Conservation (phyloP, 2,329 filamentous ascomycete species). For the Hypoxylon sp. region DNA sequence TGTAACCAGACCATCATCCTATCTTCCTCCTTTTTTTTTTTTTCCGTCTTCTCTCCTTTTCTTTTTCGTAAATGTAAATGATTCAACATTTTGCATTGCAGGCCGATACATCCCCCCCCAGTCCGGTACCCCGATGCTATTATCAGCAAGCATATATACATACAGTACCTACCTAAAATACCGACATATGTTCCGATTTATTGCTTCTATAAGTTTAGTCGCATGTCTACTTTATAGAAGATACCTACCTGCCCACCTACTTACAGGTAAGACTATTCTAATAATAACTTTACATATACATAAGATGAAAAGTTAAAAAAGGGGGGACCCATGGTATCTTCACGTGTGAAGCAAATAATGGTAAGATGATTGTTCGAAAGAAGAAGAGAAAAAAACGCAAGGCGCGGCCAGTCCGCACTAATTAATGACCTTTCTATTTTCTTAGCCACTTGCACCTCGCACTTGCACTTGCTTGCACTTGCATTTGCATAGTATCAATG, state of each 20-base stretch:
- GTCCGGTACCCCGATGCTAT: conserved; percentile 26
- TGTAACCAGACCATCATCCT: conserved; percentile 34
- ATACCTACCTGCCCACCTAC: neutral
- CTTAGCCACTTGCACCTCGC: conserved; percentile 22
- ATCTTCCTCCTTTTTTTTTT: conserved; percentile 11
- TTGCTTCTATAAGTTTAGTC: conserved; percentile 18
- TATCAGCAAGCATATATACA: conserved; percentile 3
- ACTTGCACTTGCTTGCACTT: conserved; percentile 7
- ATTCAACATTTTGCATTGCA: conserved; percentile 8
- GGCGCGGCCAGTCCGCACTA: conserved; percentile 31
- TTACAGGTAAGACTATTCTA: neutral
- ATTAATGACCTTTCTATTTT: conserved; percentile 23
- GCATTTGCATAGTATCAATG: conserved; percentile 8
- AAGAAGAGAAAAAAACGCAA: conserved; percentile 18
- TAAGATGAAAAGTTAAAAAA: neutral
- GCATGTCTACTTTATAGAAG: conserved; percentile 1
- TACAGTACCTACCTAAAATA: neutral
- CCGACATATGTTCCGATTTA: conserved; percentile 1
- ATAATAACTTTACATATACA: neutral
- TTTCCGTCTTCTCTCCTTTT: conserved; percentile 10
- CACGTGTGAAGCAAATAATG: conserved; percentile 30
- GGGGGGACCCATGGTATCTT: conserved; percentile 16
- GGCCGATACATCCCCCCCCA: conserved; percentile 10
- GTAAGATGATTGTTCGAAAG: too few species aligned
- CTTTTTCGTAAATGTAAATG: conserved; percentile 8